Base-by-base conservation (phyloP, 257 asterid species). In the Salvia miltiorrhiza region DNA sequence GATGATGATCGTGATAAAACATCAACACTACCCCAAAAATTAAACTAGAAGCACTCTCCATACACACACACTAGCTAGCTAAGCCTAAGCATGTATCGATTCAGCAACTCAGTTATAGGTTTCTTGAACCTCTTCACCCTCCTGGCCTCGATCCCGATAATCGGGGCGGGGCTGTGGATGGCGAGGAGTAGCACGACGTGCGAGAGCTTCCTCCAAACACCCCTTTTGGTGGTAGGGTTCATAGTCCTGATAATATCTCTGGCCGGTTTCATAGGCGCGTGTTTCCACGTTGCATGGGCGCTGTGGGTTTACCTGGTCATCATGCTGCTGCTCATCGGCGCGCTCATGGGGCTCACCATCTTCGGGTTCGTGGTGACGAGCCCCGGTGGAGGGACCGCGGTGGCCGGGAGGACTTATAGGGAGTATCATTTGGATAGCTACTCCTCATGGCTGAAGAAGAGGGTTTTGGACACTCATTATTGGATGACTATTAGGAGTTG, bases 161-260 rank as follows among this genome's bases (percentile, higher is more conserved):
- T 94, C 63, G 99, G 99, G 1, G 97, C 99, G 0, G 97, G 99
- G 5, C 41, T 94, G 5, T 94, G 97, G 97, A 86, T 94, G 96
- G 88, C 96, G 4, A 69, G 80, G 55, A 94, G 96, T 79, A 91
- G 88, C 75, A 81, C 95, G 0, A 86, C 95, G 1, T 94, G 99
- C 43, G 97, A 94, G 52, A 86, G 86, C 77, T 89, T 94, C 72
- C 93, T 94, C 1, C 99, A 94, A 19, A 89, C 87, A 3, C 99
- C 99, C 2, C 97, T 94, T 1, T 41, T 94, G 3, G 78, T 86
- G 9, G 70, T 91, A 0, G 99, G 99, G 0, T 94, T 94, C 73
- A 50, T 94, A 0, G 83, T 91, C 43, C 82, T 94, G 5, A 78
- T 91, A 13, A 48, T 94, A 8, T 94, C 99, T 0, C 83, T 94